A percentile compares a stretch with the other conserved stretches of the same genome.
Conservation (phyloP, 495 filamentous ascomycete species). For the Echria macrotheca region DNA sequence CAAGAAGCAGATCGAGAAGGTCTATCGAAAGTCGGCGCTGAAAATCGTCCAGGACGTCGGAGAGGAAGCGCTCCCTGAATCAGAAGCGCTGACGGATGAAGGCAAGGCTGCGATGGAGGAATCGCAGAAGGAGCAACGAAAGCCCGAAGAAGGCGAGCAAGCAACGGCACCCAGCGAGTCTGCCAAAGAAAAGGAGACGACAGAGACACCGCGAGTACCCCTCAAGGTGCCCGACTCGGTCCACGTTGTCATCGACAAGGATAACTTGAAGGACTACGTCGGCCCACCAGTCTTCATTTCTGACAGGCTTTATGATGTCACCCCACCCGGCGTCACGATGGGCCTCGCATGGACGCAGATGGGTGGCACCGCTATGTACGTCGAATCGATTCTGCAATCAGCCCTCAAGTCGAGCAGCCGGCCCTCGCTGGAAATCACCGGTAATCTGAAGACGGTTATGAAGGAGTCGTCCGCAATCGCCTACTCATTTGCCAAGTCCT, state of each 20-base stretch:
- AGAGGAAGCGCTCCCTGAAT: constrained; percentile 76
- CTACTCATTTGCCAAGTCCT: constrained; percentile 90
- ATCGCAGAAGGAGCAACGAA: constrained; percentile 23
- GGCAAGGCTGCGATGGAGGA: constrained; percentile 77
- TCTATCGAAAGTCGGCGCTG: constrained; percentile 93
- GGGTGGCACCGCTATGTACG: constrained; percentile 93
- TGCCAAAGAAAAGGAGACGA: constrained; percentile 31
- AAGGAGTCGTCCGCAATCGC: constrained; percentile 93
- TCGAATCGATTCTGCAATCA: constrained; percentile 91
- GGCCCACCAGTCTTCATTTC: constrained; percentile 93
- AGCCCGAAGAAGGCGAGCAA: constrained; percentile 13
- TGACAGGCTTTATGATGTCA: constrained; percentile 90
- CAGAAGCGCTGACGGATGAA: constrained; percentile 78
- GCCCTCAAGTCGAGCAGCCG: constrained; percentile 63
- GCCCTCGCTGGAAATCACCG: constrained; percentile 81
- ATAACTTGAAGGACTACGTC: constrained; percentile 95
- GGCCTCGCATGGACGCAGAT: constrained; percentile 98
- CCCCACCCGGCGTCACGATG: constrained; percentile 97
- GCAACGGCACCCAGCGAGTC: constrained; percentile 7
- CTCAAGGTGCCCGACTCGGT: constrained; percentile 83
- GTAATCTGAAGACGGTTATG: constrained; percentile 95
- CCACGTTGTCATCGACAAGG: constrained; percentile 80
- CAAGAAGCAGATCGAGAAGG: constrained; percentile 99
- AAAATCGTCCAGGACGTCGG: constrained; percentile 96
- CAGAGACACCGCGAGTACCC: constrained; percentile 68